Percentiles rank a stretch among this genome's conserved stretches.
phyloP scores from a whole-genome alignment of 129 eudicot species.

The Flaveria brownii region DNA sequence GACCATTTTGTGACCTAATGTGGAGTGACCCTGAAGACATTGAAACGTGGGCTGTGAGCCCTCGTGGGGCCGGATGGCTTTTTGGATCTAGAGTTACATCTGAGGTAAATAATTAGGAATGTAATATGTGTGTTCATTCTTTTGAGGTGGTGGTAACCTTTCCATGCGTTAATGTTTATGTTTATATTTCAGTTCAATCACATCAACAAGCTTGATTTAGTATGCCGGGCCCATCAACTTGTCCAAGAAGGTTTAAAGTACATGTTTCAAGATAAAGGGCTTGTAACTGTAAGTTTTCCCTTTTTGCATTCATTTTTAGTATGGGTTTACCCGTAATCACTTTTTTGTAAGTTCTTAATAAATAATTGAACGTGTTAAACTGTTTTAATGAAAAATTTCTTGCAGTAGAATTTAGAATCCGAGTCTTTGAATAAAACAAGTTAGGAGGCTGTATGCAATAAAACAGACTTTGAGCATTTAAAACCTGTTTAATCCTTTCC shows the following conservation, averaged over 20 bases:
- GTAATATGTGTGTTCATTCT: background rate
- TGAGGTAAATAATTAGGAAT: constrained; percentile 50
- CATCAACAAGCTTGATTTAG: constrained; percentile 92
- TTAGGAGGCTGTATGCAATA: background rate
- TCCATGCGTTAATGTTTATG: background rate
- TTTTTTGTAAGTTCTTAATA: background rate
- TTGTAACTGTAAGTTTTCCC: constrained; percentile 77
- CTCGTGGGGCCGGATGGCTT: constrained; percentile 99
- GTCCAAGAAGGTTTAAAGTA: constrained; percentile 98
- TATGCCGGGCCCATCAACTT: constrained; percentile 99
- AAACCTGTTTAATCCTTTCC: background rate
- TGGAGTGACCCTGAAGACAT: constrained; percentile 99
- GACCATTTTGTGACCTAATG: constrained; percentile 98
- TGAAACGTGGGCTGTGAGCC: constrained; percentile 99
- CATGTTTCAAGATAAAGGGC: constrained; percentile 99
- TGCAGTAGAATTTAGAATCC: background rate
- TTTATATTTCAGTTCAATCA: constrained; percentile 74
- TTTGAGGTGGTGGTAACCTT: constrained; percentile 15
- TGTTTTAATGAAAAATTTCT: background rate
- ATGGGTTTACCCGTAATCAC: background rate
- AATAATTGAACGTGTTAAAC: background rate
- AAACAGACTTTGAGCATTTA: background rate
- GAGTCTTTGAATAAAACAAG: constrained; percentile 3
- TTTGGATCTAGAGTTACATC: constrained; percentile 60
- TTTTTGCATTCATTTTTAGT: background rate